phyloP scores from a whole-genome alignment of 2,329 filamentous ascomycete species.

The Penicillium hesseltinei region DNA sequence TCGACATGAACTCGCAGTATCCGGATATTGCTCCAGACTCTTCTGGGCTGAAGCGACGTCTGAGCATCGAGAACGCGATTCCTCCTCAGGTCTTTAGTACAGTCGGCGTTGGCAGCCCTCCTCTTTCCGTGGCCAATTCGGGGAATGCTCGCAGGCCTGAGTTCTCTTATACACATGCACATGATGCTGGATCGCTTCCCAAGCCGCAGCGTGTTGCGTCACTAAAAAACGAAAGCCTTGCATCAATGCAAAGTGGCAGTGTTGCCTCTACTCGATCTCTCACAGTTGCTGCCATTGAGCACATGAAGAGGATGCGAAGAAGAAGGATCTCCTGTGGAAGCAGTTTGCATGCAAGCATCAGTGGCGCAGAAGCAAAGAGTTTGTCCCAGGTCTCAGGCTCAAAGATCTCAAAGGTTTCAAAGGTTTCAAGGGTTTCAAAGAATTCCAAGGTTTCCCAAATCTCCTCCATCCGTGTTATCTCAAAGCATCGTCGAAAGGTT shows the following conservation, averaged over 20 bases:
- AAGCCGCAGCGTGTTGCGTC: constrained; percentile 1
- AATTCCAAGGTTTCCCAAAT: not conserved
- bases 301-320: constrained; percentile 8
- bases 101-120: not conserved
- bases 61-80: not conserved
- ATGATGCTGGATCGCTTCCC: not conserved
- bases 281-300: constrained; percentile 13
- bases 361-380: not conserved
- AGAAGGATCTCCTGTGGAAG: not conserved
- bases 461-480: not conserved
- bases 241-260: constrained; percentile 9
- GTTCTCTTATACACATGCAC: not conserved
- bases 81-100: not conserved
- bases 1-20: constrained; percentile 7
- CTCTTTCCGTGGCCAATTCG: not conserved
- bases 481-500: not conserved
- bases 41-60: not conserved
- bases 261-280: constrained; percentile 12
- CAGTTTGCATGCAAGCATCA: not conserved
- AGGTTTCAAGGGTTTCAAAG: not conserved
- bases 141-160: not conserved
- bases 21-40: not conserved
- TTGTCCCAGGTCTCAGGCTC: not conserved
- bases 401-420: not conserved
- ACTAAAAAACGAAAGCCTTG: constrained; percentile 6